These are phyloP conservation scores for Salvia sclarea DNA, from an alignment of 305 asterid genomes.

Conservation along the genomic window DNA sequence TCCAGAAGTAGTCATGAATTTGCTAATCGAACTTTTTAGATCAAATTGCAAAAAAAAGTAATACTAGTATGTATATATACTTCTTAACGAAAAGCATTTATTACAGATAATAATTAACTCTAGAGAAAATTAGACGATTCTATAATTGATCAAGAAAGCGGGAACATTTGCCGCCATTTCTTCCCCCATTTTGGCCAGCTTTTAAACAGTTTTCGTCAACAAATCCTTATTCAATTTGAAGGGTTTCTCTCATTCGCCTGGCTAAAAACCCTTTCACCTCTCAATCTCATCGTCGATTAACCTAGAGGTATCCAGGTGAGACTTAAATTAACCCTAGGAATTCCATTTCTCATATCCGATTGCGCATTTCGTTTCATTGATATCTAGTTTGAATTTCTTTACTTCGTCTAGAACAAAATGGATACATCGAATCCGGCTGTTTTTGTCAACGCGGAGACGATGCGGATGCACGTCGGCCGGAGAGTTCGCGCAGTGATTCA, in stretches of 20 bases:
- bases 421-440: slow-evolving; percentile 89
- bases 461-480: slow-evolving; percentile 67
- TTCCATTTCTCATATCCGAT: not conserved
- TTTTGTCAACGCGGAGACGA: slow-evolving; percentile 79
- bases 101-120: no score
- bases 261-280: not conserved
- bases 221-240: not conserved
- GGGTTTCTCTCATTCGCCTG: not conserved
- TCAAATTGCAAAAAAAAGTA: no score
- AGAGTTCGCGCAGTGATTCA: slow-evolving; percentile 85
- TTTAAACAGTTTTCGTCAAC: not conserved
- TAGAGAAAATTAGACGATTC: not conserved
- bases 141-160: slow-evolving; percentile 34
- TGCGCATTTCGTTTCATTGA: slow-evolving; percentile 4
- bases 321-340: no score
- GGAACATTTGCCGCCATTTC: slow-evolving; percentile 55
- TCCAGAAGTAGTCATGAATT: no score
- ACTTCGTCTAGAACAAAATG: slow-evolving; percentile 41
- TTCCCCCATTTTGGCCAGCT: not conserved
- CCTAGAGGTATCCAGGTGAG: slow-evolving; percentile 5
- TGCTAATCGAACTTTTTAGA: no score
- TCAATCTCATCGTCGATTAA: not conserved
- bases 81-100: no score
- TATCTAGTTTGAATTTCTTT: not conserved
- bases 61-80: no score